A percentile compares a stretch with the other conserved stretches of the same genome.
These are phyloP conservation scores for Serendipita sp. DNA, from an alignment of 768 basidiomycete species.

Conservation along the genomic window DNA sequence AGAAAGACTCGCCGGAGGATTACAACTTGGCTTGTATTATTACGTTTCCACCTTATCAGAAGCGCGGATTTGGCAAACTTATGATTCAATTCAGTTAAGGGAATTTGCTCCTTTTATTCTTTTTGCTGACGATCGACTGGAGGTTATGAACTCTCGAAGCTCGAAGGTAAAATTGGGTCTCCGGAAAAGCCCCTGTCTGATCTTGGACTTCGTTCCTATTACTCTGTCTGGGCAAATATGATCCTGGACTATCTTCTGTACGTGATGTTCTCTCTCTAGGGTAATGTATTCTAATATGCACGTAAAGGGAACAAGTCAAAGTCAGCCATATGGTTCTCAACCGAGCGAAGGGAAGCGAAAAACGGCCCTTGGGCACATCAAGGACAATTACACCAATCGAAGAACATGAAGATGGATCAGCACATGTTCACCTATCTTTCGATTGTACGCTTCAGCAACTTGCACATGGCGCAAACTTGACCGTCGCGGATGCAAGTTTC, in stretches of 20 bases:
- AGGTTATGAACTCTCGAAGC: conserved; percentile 89
- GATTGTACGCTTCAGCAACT: conserved; percentile 3
- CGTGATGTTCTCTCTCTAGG: not conserved
- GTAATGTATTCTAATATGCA: not conserved
- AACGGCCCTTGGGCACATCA: not conserved
- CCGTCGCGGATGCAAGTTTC: not conserved
- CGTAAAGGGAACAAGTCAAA: not conserved
- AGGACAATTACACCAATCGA: not conserved
- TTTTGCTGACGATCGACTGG: not conserved
- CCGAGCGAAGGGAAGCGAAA: not conserved
- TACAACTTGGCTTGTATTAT: conserved; percentile 97
- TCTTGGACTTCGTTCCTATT: conserved; percentile 79
- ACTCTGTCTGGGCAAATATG: conserved; percentile 10
- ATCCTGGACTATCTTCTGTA: not conserved
- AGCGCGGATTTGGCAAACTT: conserved; percentile 80
- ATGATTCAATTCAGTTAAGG: conserved; percentile 88
- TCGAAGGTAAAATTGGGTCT: conserved; percentile 65
- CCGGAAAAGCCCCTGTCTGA: conserved; percentile 93
- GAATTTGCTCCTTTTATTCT: conserved; percentile 18
- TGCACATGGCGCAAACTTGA: not conserved
- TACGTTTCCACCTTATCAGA: conserved; percentile 83
- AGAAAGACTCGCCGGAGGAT: conserved; percentile 90
- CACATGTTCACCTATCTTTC: not conserved
- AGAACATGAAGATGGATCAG: not conserved
- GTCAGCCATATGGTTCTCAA: conserved; percentile 17